phyloP scores from a whole-genome alignment of 208 protist species.

The Lotmaria passim region DNA sequence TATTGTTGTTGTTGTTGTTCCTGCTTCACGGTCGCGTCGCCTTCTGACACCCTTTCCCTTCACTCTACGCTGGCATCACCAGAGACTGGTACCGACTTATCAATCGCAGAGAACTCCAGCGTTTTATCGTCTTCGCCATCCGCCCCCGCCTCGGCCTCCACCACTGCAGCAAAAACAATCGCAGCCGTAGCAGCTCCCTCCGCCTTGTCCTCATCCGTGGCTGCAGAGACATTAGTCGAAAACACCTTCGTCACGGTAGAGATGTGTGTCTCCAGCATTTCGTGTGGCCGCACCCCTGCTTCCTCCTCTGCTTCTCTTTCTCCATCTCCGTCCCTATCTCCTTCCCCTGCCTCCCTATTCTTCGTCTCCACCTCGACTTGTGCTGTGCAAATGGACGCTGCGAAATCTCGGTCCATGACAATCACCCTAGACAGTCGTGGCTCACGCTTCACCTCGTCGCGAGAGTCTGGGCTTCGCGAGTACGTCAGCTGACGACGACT shows the following conservation, averaged over 20 bases:
- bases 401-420: not conserved
- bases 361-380: not conserved
- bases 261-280: not conserved
- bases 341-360: not conserved
- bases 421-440: not conserved
- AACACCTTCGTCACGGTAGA: not conserved
- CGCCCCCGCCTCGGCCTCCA: too few relatives aligned
- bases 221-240: not conserved
- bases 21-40: too few relatives aligned
- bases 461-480: not conserved
- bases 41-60: not conserved
- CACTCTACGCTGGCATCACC: not conserved
- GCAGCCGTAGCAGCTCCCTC: not conserved
- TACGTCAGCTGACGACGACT: constrained; percentile 9
- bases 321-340: not conserved
- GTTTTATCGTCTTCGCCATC: too few relatives aligned
- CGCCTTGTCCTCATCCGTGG: not conserved
- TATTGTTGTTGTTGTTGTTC: not conserved
- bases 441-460: not conserved
- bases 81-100: not conserved
- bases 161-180: not conserved
- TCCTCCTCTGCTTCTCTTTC: not conserved
- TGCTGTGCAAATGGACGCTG: not conserved
- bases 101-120: not conserved
- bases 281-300: not conserved